These are phyloP conservation scores for Fraxinus dipetala DNA, from an alignment of 305 asterid genomes.

Conservation along the genomic window DNA sequence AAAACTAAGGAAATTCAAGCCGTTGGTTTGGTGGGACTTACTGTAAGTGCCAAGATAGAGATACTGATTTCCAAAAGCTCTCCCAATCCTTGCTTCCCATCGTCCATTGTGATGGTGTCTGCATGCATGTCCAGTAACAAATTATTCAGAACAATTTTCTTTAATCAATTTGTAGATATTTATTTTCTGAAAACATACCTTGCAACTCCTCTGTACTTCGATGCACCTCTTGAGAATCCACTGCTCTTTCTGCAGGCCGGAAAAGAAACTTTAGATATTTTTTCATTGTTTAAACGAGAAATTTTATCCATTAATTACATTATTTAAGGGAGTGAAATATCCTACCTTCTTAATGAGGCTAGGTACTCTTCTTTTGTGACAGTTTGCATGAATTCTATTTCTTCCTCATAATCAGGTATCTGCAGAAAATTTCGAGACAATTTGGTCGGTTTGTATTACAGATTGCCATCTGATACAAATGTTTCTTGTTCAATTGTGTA, in stretches of 20 bases:
- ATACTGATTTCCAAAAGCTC: slow-evolving; percentile 80
- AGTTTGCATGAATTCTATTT: slow-evolving; percentile 59
- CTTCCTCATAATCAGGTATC: slow-evolving; percentile 62
- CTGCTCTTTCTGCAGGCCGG: slow-evolving; percentile 49
- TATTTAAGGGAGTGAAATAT: neutral
- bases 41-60: slow-evolving; percentile 83
- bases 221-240: slow-evolving; percentile 77
- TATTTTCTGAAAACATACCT: slow-evolving; percentile 35
- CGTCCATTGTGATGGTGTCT: slow-evolving; percentile 81
- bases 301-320: neutral
- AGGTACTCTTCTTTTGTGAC: slow-evolving; percentile 76
- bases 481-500: neutral
- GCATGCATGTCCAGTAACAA: slow-evolving; percentile 23
- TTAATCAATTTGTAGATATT: neutral
- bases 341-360: slow-evolving; percentile 69
- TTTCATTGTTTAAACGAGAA: neutral
- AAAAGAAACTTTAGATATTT: neutral
- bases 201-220: slow-evolving; percentile 87
- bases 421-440: slow-evolving; percentile 21
- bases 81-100: slow-evolving; percentile 85
- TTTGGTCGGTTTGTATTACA: slow-evolving; percentile 4
- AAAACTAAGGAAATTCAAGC: neutral
- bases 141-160: slow-evolving; percentile 15
- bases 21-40: slow-evolving; percentile 31
- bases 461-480: neutral